phyloP scores from a whole-genome alignment of 2,329 filamentous ascomycete species.

The Neobulgaria alba region DNA sequence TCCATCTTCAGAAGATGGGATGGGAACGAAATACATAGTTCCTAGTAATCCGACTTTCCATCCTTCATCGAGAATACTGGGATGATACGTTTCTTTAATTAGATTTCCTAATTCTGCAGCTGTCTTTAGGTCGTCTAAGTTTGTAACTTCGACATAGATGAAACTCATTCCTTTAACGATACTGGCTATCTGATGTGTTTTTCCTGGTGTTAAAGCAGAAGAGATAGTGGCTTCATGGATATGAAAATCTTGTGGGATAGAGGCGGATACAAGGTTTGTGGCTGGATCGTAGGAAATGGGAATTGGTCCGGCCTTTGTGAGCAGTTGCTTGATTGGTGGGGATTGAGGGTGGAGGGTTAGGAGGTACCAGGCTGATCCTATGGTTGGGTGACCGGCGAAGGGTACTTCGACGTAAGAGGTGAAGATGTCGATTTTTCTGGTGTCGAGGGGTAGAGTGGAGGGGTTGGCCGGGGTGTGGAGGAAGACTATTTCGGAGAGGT shows the following conservation, averaged over 20 bases:
- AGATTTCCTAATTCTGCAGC: conserved; percentile 25
- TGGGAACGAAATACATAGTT: conserved; percentile 50
- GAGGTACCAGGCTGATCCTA: conserved; percentile 46
- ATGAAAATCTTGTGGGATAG: conserved; percentile 59
- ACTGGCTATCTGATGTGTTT: conserved; percentile 33
- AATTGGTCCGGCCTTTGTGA: conserved; percentile 48
- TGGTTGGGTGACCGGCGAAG: conserved; percentile 49
- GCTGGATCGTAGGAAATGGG: conserved; percentile 28
- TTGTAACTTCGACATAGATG: conserved; percentile 51
- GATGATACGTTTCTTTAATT: conserved; percentile 9
- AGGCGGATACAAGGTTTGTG: conserved; percentile 34
- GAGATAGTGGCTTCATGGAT: conserved; percentile 40
- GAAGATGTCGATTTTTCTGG: conserved; percentile 46
- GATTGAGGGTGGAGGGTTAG: conserved; percentile 19
- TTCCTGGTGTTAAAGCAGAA: conserved; percentile 34
- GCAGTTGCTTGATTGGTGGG: background rate
- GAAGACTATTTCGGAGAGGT: conserved; percentile 56
- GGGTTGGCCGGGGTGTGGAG: conserved; percentile 34
- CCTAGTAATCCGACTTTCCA: conserved; percentile 47
- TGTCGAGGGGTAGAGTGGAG: conserved; percentile 24
- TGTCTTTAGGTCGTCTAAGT: conserved; percentile 47
- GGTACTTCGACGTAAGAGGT: conserved; percentile 43
- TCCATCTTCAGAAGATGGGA: conserved; percentile 26
- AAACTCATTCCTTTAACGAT: conserved; percentile 70
- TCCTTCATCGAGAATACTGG: conserved; percentile 37